phyloP scores from a whole-genome alignment of 2,329 filamentous ascomycete species.

The Ramichloridium luteum region DNA sequence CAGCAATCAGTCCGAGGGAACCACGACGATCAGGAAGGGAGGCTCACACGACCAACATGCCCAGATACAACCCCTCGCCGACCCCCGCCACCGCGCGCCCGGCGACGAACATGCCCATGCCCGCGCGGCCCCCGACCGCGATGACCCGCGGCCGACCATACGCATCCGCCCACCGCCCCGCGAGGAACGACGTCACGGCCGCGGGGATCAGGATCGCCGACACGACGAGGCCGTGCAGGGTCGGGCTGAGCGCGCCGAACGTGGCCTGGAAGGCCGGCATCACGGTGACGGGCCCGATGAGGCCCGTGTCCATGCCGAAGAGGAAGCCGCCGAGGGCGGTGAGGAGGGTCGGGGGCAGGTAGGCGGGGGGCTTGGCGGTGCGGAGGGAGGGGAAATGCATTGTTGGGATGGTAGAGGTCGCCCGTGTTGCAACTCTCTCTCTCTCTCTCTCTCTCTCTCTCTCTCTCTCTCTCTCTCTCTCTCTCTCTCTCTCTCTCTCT shows the following conservation, averaged over 20 bases:
- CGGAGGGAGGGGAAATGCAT: too few species aligned
- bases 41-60: conserved; percentile 20
- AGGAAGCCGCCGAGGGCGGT: conserved; percentile 12
- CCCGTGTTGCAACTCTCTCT: too few species aligned
- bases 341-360: conserved; percentile 10
- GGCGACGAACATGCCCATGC: conserved; percentile 3
- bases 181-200: conserved; percentile 45
- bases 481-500: too few species aligned
- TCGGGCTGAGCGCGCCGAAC: too few species aligned
- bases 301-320: conserved; percentile 12
- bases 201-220: conserved; percentile 46
- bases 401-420: too few species aligned
- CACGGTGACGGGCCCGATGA: too few species aligned
- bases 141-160: conserved; percentile 14
- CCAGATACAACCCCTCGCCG: conserved; percentile 15
- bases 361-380: conserved; percentile 10
- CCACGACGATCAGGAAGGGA: too few species aligned
- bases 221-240: conserved; percentile 44
- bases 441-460: too few species aligned
- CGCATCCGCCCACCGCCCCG: conserved; percentile 31
- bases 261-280: too few species aligned
- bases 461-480: too few species aligned
- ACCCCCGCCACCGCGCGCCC: conserved; percentile 17
- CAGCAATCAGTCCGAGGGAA: too few species aligned
- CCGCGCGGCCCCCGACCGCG: conserved; percentile 7